Evolutionary conservation across 371 early-diverging fungal genomes (phyloP).

Genomic region (Mucor velutinosus): DNA sequence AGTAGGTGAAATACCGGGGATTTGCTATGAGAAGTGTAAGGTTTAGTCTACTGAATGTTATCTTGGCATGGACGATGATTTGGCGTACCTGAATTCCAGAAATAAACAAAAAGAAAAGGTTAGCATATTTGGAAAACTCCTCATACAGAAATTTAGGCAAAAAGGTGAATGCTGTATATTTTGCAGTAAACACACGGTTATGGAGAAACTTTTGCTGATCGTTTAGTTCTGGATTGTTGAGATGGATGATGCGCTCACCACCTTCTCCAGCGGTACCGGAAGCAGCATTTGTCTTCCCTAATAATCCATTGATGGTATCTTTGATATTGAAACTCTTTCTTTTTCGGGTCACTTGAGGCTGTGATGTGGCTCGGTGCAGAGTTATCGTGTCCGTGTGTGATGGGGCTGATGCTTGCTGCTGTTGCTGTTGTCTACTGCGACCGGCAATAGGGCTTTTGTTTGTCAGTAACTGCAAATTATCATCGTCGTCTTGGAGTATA

Average conservation of each 20-base stretch:
- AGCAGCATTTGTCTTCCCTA: slow-evolving; percentile 28
- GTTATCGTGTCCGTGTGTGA: slow-evolving; percentile 6
- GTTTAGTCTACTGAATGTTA: background rate
- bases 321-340: slow-evolving; percentile 19
- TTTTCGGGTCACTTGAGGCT: slow-evolving; percentile 11
- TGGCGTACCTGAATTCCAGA: slow-evolving; percentile 78
- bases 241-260: slow-evolving; percentile 76
- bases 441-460: slow-evolving; percentile 51
- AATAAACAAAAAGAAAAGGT: slow-evolving; percentile 94
- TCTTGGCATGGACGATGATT: slow-evolving; percentile 18
- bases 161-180: slow-evolving; percentile 90
- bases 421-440: slow-evolving; percentile 1
- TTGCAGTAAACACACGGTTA: slow-evolving; percentile 87
- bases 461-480: slow-evolving; percentile 44
- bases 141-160: slow-evolving; percentile 91
- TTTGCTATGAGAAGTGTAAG: slow-evolving; percentile 59
- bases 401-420: background rate
- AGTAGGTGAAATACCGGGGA: slow-evolving; percentile 83
- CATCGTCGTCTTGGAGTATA: slow-evolving; percentile 45
- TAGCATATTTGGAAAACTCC: slow-evolving; percentile 94
- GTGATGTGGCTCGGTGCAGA: slow-evolving; percentile 20
- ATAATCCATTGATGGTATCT: slow-evolving; percentile 19
- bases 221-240: slow-evolving; percentile 82
- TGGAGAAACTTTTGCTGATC: slow-evolving; percentile 76
- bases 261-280: slow-evolving; percentile 45